phyloP scores from a whole-genome alignment of 1,284 basidiomycete species.

The Cutaneotrichosporon dermatis region DNA sequence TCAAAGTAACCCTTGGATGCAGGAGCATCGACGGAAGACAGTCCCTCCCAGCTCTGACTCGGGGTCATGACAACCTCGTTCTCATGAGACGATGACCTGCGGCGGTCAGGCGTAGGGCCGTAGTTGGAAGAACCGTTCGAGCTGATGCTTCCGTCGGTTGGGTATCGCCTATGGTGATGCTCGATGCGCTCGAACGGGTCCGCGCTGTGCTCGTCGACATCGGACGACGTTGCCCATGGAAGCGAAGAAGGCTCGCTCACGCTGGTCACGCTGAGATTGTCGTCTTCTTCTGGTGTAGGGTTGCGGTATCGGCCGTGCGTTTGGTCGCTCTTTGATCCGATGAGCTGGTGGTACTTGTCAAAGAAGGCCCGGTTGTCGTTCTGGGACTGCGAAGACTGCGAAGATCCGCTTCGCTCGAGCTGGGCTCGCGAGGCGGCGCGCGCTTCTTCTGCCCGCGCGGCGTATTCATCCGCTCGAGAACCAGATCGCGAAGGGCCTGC shows the following conservation, averaged over 20 bases:
- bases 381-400: slow-evolving; percentile 9
- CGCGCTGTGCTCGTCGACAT: not conserved
- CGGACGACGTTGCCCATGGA: not conserved
- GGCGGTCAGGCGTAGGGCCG: slow-evolving; percentile 15
- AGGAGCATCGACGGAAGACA: not conserved
- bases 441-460: not conserved
- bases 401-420: slow-evolving; percentile 10
- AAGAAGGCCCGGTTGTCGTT: slow-evolving; percentile 48
- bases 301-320: slow-evolving; percentile 7
- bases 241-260: not conserved
- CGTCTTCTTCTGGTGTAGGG: slow-evolving; percentile 11
- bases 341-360: slow-evolving; percentile 53
- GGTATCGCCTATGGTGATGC: slow-evolving; percentile 26
- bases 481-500: not conserved
- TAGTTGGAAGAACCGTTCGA: slow-evolving; percentile 29
- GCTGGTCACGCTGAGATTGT: slow-evolving; percentile 3
- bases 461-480: slow-evolving; percentile 3
- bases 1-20: not conserved
- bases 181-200: slow-evolving; percentile 5
- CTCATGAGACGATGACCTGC: slow-evolving; percentile 25
- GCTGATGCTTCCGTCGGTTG: slow-evolving; percentile 34
- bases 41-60: slow-evolving; percentile 42
- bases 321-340: slow-evolving; percentile 21
- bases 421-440: not conserved
- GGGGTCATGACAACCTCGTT: slow-evolving; percentile 45